Evolutionary conservation across 176 grass and related monocot genomes (phyloP).

Genomic region (Phoenix dactylifera): DNA sequence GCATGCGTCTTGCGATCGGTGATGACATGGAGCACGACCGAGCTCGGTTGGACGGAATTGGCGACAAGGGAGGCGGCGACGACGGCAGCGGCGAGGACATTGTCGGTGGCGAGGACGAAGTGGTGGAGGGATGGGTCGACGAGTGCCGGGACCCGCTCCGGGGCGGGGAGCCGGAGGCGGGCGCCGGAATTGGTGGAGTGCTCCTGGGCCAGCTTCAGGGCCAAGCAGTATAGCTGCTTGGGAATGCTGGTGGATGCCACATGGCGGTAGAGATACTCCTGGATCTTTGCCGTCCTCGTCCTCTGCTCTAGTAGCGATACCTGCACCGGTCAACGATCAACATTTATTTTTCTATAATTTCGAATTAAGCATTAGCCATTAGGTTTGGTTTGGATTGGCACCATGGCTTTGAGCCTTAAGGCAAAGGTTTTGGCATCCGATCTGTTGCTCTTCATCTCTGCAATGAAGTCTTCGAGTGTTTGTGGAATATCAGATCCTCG

Average conservation of each 20-base stretch:
- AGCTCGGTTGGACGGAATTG: slow-evolving; percentile 11
- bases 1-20: slow-evolving; percentile 19
- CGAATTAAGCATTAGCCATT: too few relatives aligned
- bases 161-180: slow-evolving; percentile 13
- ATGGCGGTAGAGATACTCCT: slow-evolving; percentile 22
- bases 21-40: slow-evolving; percentile 15
- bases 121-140: slow-evolving; percentile 4
- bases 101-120: slow-evolving; percentile 21
- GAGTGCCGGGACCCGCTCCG: slow-evolving; percentile 7
- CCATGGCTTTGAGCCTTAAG: slow-evolving; percentile 18
- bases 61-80: slow-evolving; percentile 20
- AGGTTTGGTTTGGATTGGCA: background rate
- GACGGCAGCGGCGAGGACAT: slow-evolving; percentile 13
- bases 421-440: slow-evolving; percentile 25
- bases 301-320: slow-evolving; percentile 4
- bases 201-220: slow-evolving; percentile 11
- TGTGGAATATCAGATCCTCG: slow-evolving; percentile 12
- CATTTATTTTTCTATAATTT: background rate
- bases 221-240: slow-evolving; percentile 11
- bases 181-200: slow-evolving; percentile 16
- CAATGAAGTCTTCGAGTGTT: slow-evolving; percentile 10
- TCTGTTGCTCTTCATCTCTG: slow-evolving; percentile 19
- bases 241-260: slow-evolving; percentile 18
- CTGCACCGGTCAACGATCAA: background rate
- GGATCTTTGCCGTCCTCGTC: slow-evolving; percentile 14